Base-by-base conservation (phyloP, 176 grass and related monocot genomes). In the Aechmea fasciata region DNA sequence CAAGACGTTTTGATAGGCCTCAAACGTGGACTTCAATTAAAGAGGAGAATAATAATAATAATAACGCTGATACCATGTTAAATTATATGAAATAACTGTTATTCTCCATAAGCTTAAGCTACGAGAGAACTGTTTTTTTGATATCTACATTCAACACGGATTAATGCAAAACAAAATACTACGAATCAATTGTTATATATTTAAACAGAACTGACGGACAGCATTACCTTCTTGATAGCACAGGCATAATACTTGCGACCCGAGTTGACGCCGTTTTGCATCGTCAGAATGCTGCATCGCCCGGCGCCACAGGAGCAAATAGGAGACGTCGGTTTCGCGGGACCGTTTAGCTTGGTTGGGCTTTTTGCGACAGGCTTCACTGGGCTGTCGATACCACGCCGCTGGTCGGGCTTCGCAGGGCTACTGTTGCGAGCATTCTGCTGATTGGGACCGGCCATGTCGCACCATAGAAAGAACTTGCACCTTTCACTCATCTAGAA, bases 221-320 rank as follows among this genome's bases (percentile, higher is more conserved):
- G 28, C 11, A 77, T 65, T 95, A 95, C 86, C 90, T 90, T 82
- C 47, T 9, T 69, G 80, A 87, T 78, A 65, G 47, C 28, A 26
- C 90, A 90, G 17, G 81, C 62, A 76, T 88, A 96, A 47, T 63
- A 91, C 20, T 63, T 67, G 53, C 68, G 59, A 15, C 69, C 69
- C 9, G 52, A 66, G 59, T 78, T 13, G 57, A 50, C 47, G 17
- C 81, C 81, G 47, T 78, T 4, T 41, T 66, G 61, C 54, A 69
- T 61, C 50, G 3, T 72, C 49, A 3, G 6, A 48, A 24, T 15
- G 18, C 0, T 77, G 68, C 91, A 96, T 57, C 55, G 24, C 50
- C 91, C 91, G 66, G 87, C 87, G 19, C 61, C 49, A 81, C 91
- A 96, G 65, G 50, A 64, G 61, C 91, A 96, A 47, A 50, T 75